Evolutionary conservation across 2,329 filamentous ascomycete genomes (phyloP), one percentile per base, ranked within the genome.

Genomic region (Chaetomiaceae sp.): DNA sequence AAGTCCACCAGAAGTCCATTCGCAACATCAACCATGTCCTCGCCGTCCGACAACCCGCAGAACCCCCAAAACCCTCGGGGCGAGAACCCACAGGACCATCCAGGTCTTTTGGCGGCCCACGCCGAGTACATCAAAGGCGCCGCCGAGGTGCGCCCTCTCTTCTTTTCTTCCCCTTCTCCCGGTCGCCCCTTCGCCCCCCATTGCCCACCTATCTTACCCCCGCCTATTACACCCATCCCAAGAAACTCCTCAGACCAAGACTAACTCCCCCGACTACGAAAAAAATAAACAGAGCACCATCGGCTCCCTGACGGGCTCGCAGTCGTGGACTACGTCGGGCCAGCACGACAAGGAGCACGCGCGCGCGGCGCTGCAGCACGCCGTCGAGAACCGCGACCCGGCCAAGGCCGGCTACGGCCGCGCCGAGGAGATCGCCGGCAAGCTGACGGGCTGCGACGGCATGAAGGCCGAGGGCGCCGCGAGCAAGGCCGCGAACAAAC

Each of bases 81-180:
- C n/a, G n/a, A n/a, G 13, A 20, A 50, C 30, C 51, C 66, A 30
- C 58, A 65, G 34, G 65, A 73, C 53, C 70, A 80, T 54, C 78
- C 83, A 17, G 76, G 82, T 39, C 81, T 88, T 56, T 62, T 87
- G 38, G 72, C 75, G 52, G 75, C 78, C 37, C 85, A 87, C 63
- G 82, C 75, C 27, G 79, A 86, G 62, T 88, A 86, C 61, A 75
- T 81, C 61, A 87, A 87, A 62, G 85, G 84, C 46, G 80, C 80
- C 6, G 77, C 80, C 49, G 81, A 85, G 70, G 85, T 83, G 67
- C 50, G 67, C 30, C 25, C 35, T 23, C 37, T 34, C 20, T 3
- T n/a, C 17, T 16, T 17, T 2, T 19, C n/a, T 14, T 16, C 13
- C 13, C 12, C 8, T 25, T 17, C 16, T 33, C 31, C 16, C 3